A percentile compares a stretch with the other conserved stretches of the same genome.
These are phyloP conservation scores for Prorocentrum cordatum DNA, from an alignment of 169 alveolate genomes.

Conservation along the genomic window DNA sequence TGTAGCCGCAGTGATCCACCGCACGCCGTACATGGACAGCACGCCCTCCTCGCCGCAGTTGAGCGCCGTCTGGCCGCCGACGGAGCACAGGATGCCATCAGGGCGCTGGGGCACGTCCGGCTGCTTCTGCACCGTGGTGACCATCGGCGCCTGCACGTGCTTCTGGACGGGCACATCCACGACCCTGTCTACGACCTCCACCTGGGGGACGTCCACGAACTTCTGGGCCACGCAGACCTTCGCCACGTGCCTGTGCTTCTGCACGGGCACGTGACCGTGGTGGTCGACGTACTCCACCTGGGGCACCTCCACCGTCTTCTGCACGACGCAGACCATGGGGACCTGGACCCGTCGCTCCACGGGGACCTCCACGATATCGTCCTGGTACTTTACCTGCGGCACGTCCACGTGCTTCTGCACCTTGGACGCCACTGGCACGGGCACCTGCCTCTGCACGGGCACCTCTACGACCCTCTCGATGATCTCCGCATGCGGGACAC, in stretches of 20 bases:
- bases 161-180: slow-evolving; percentile 24
- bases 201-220: background rate
- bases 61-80: slow-evolving; percentile 62
- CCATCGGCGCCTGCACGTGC: background rate
- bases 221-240: background rate
- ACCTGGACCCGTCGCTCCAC: background rate
- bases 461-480: slow-evolving; percentile 4
- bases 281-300: slow-evolving; percentile 25
- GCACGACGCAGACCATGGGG: slow-evolving; percentile 26
- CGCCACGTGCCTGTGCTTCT: background rate
- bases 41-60: slow-evolving; percentile 53
- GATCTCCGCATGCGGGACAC: background rate
- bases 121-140: background rate
- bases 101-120: slow-evolving; percentile 1
- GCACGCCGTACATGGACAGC: too few relatives aligned
- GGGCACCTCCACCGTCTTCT: slow-evolving; percentile 13
- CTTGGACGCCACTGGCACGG: slow-evolving; percentile 8
- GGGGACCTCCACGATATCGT: slow-evolving; percentile 18
- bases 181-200: background rate
- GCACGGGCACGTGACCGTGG: background rate
- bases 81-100: slow-evolving; percentile 39
- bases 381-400: slow-evolving; percentile 6
- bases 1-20: slow-evolving; percentile 78
- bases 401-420: slow-evolving; percentile 14
- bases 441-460: slow-evolving; percentile 9